Evolutionary conservation across 768 basidiomycete species (phyloP), one percentile per base, ranked within the genome.

Genomic region (Suillus plorans): DNA sequence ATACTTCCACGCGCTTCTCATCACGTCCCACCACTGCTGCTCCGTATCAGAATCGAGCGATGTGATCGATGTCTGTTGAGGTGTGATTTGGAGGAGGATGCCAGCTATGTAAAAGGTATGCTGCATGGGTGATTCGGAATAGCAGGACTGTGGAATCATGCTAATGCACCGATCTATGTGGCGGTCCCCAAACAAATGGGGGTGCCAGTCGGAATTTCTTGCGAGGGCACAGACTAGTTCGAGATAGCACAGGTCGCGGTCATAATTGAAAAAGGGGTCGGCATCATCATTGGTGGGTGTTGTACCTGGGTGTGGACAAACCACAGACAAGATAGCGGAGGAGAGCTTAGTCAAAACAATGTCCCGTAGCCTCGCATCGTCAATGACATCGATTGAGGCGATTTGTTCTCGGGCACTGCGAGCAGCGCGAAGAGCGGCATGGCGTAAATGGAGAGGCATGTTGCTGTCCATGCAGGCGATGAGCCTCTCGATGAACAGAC

Each of bases 191-290:
- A 4, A 22, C 5, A 49, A 49, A 49, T 49, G 5, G 47, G 12
- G 47, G 47, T 49, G n/a, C 22, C 47, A 49, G 47, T 49, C 2
- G 5, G 22, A 13, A 49, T 49, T 49, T 5, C n/a, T 49, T 12
- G 47, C 47, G 12, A 49, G 12, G 22, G 47, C 47, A 49, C 4
- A 49, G 47, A 47, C n/a, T 16, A 47, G 45, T 47, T 47, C n/a
- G 1, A 47, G 45, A 13, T 47, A 47, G 45, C 45, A 13, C 45
- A 47, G 13, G 45, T 47, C 2, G 10, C 45, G 45, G 5, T 0
- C 0, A 47, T 47, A 13, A 47, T 47, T 0, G n/a, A n/a, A 22
- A n/a, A 6, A 0, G 10, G 0, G 10, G 45, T n/a, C 44, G 22
- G 45, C 1, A 47, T 13, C 10, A 22, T 22, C 10, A 16, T 28